Evolutionary conservation across 257 asterid genomes (phyloP), one percentile per base, ranked within the genome.

Genomic region (Solanum tarapatanum): DNA sequence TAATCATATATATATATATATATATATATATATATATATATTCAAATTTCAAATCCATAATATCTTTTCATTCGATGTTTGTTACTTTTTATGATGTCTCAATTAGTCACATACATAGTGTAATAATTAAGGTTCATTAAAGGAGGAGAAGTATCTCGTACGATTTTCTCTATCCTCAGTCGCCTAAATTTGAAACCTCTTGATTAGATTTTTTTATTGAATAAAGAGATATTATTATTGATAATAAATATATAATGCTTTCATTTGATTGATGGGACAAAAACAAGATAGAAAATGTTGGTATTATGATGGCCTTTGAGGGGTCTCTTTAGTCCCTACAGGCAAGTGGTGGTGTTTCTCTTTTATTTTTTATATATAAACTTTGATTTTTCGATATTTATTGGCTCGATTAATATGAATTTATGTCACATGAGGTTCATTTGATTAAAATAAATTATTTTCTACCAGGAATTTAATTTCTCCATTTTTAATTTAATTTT

Each of bases 241-340:
- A 19, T 9, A 35, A 33, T 73, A 17, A 70, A 70, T 32, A 72
- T 72, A 72, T 72, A 72, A 32, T 33, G 80, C n/a, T 17, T 24
- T 32, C 26, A 33, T 73, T 33, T 73, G 80, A 73, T 73, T 30
- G 82, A 74, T 74, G 28, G 82, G 48, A 74, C 82, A 35, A 74
- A 72, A 74, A 74, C 4, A 21, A 1, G 82, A 74, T 74, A 35
- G 51, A 74, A 74, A 35, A 19, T 74, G 82, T 37, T 73, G 26
- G 26, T 19, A 33, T 19, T 74, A 35, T 74, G 79, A 32, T 72
- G 82, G 5, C 30, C 48, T 35, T 74, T 74, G 6, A 74, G 48
- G 48, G 82, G 6, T 21, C 79, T 72, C 24, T 17, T 32, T 32
- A 32, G 79, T 72, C 79, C 77, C 77, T 32, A 33, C 43, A 73